phyloP scores from a whole-genome alignment of 805 yeast species.

The Clavispora fructus region DNA sequence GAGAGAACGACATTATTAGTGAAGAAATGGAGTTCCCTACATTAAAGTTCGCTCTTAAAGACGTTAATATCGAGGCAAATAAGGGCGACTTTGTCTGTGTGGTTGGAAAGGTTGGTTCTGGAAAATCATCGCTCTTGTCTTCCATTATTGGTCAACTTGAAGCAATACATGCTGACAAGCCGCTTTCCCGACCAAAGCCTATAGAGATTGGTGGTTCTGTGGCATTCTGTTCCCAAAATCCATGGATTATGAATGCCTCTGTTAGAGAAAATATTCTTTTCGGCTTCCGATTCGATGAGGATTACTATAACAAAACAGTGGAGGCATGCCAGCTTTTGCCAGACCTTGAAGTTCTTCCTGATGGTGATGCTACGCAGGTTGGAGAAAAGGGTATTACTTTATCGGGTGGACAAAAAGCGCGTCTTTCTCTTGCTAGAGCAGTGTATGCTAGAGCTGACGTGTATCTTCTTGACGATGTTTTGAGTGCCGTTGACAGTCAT shows the following conservation, averaged over 20 bases:
- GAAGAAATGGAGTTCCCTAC: slow-evolving; percentile 8
- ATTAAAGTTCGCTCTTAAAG: slow-evolving; percentile 23
- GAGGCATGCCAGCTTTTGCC: slow-evolving; percentile 33
- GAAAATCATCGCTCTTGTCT: slow-evolving; percentile 12
- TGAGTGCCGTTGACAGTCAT: slow-evolving; percentile 41
- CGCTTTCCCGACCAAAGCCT: slow-evolving; percentile 3
- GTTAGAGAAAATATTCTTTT: slow-evolving; percentile 37
- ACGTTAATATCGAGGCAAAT: slow-evolving; percentile 3
- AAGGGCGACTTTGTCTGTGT: slow-evolving; percentile 14
- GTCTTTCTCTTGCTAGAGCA: slow-evolving; percentile 38
- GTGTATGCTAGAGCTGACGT: slow-evolving; percentile 38
- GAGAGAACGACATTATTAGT: background rate
- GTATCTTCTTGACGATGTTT: slow-evolving; percentile 36
- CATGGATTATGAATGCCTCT: slow-evolving; percentile 39
- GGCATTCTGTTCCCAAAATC: slow-evolving; percentile 38
- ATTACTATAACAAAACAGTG: slow-evolving; percentile 27
- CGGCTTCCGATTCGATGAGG: slow-evolving; percentile 28
- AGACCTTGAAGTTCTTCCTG: slow-evolving; percentile 33
- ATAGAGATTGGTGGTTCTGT: slow-evolving; percentile 26
- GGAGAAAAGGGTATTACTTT: slow-evolving; percentile 41
- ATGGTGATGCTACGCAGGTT: slow-evolving; percentile 38
- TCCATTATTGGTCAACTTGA: slow-evolving; percentile 13
- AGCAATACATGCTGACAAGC: slow-evolving; percentile 6
- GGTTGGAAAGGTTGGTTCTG: slow-evolving; percentile 15
- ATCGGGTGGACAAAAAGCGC: slow-evolving; percentile 41